phyloP scores from a whole-genome alignment of 148 eudicot species.

The Cornus controversa region DNA sequence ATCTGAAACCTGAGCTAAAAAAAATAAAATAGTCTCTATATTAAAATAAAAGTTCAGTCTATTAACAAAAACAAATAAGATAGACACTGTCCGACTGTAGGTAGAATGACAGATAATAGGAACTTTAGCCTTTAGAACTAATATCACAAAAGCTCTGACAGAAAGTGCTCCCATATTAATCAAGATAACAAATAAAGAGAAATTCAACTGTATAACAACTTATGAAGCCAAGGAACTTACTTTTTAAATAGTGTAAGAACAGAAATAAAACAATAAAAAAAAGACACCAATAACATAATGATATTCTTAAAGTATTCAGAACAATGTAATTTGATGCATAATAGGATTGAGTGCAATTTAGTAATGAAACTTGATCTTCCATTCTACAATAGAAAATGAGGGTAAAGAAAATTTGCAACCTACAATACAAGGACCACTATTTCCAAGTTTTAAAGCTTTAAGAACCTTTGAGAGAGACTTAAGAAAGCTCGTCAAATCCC shows the following conservation, averaged over 20 bases:
- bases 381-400: not conserved
- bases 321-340: not conserved
- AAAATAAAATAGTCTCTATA: no score
- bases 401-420: constrained; percentile 24
- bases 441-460: constrained; percentile 70
- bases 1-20: no score
- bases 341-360: not conserved
- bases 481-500: constrained; percentile 88
- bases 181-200: no score
- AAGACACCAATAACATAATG: not conserved
- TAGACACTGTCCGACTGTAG: no score
- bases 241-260: not conserved
- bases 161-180: no score
- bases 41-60: no score
- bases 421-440: constrained; percentile 67
- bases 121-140: no score
- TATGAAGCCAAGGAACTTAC: no score
- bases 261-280: not conserved
- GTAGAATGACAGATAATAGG: no score
- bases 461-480: constrained; percentile 88
- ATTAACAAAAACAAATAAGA: no score
- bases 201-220: no score
- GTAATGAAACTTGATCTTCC: not conserved
- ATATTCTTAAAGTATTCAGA: not conserved
- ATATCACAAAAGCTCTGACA: no score